These are phyloP conservation scores for Jamesozyma spencerorum DNA, from an alignment of 805 yeast species.

Conservation along the genomic window DNA sequence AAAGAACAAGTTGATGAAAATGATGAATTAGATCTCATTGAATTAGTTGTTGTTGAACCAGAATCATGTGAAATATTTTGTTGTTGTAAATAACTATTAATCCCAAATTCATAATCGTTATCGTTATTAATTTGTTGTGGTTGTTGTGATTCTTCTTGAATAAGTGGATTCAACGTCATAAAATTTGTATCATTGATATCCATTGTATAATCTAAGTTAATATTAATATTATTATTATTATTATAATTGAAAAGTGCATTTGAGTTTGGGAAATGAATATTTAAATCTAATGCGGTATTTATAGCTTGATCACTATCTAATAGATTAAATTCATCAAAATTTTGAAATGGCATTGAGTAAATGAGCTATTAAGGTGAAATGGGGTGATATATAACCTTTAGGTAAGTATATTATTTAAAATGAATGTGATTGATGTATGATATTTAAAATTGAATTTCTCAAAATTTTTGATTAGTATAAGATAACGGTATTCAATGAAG, in stretches of 20 bases:
- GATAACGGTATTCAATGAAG: too few relatives aligned
- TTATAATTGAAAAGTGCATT: neutral
- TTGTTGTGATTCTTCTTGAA: too few relatives aligned
- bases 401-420: too few relatives aligned
- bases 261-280: neutral
- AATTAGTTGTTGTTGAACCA: neutral
- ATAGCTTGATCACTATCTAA: constrained; percentile 1
- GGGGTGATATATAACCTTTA: neutral
- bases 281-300: neutral
- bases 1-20: constrained; percentile 1
- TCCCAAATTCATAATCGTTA: too few relatives aligned
- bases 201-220: too few relatives aligned
- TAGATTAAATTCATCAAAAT: constrained; percentile 1
- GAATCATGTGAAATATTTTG: too few relatives aligned
- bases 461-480: too few relatives aligned
- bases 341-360: constrained; percentile 4
- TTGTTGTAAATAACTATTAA: too few relatives aligned
- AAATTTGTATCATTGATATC: neutral
- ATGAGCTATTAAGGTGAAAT: neutral
- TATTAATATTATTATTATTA: neutral
- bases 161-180: neutral
- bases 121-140: too few relatives aligned
- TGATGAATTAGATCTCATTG: constrained; percentile 1
- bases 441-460: too few relatives aligned
- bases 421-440: too few relatives aligned